Conservation (phyloP, 2,329 filamentous ascomycete species). For the Calonectria hongkongensis region DNA sequence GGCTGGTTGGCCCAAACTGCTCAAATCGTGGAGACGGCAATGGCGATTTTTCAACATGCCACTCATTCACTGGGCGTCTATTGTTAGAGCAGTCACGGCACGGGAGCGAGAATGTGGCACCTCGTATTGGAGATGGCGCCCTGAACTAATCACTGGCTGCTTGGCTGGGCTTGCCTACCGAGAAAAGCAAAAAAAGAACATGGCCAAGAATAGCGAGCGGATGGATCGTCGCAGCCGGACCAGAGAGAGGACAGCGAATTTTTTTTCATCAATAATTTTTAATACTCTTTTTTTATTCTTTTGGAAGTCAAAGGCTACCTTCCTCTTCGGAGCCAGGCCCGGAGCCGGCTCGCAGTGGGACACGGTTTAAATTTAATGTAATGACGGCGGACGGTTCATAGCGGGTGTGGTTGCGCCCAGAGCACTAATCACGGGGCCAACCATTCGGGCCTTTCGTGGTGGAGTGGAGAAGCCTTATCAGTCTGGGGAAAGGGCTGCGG, state of each 20-base stretch:
- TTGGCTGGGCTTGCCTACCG: not conserved
- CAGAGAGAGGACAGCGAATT: not conserved
- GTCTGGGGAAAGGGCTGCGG: slow-evolving; percentile 49
- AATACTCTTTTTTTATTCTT: not conserved
- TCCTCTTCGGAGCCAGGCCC: slow-evolving; percentile 2
- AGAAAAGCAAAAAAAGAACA: too few species aligned
- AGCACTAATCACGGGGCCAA: slow-evolving; percentile 48
- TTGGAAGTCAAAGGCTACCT: not conserved
- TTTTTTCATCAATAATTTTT: too few species aligned
- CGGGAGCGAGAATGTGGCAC: slow-evolving; percentile 24
- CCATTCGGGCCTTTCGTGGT: slow-evolving; percentile 52
- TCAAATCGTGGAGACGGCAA: not conserved
- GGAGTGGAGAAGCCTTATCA: slow-evolving; percentile 45
- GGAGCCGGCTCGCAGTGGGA: slow-evolving; percentile 6
- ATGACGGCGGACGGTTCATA: not conserved
- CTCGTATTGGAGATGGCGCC: slow-evolving; percentile 24
- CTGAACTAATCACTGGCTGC: not conserved
- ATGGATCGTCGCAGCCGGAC: not conserved
- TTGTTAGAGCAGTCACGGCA: slow-evolving; percentile 26
- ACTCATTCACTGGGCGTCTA: not conserved
- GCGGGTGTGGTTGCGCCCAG: not conserved
- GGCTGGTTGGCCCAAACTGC: not conserved
- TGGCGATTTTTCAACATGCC: not conserved
- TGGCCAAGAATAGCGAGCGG: not conserved
- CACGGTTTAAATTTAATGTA: slow-evolving; percentile 2